These are phyloP conservation scores for Penicillium sclerotiorum DNA, from an alignment of 2,329 filamentous ascomycete genomes.

Conservation along the genomic window DNA sequence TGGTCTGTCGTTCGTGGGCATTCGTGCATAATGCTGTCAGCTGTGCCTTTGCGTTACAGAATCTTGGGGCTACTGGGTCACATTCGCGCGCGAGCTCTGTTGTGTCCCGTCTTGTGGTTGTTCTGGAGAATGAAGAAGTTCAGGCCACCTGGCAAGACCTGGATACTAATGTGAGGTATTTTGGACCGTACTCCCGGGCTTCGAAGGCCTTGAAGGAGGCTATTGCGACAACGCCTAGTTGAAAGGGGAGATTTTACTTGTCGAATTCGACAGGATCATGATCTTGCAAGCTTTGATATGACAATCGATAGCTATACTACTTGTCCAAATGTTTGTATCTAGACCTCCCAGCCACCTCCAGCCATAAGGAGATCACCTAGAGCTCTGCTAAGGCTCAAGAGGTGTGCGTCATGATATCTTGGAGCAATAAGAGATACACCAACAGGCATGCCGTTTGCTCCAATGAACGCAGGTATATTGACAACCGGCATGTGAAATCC, in stretches of 20 bases:
- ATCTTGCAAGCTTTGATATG: too few relatives aligned
- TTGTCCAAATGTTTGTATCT: too few relatives aligned
- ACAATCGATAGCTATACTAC: too few relatives aligned
- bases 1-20: constrained; percentile 22
- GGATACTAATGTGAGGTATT: constrained; percentile 24
- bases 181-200: constrained; percentile 23
- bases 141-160: constrained; percentile 21
- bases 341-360: background rate
- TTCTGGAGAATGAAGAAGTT: constrained; percentile 21
- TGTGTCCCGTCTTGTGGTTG: constrained; percentile 5
- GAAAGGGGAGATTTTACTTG: too few relatives aligned
- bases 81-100: background rate
- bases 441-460: background rate
- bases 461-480: background rate
- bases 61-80: background rate
- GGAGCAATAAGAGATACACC: background rate
- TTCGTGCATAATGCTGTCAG: constrained; percentile 29
- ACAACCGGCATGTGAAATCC: background rate
- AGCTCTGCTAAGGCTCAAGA: background rate
- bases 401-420: background rate
- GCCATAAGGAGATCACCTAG: background rate
- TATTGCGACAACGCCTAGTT: too few relatives aligned
- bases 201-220: constrained; percentile 1
- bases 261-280: too few relatives aligned
- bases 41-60: constrained; percentile 20